phyloP scores from a whole-genome alignment of 768 basidiomycete species.

The Russula foetens region DNA sequence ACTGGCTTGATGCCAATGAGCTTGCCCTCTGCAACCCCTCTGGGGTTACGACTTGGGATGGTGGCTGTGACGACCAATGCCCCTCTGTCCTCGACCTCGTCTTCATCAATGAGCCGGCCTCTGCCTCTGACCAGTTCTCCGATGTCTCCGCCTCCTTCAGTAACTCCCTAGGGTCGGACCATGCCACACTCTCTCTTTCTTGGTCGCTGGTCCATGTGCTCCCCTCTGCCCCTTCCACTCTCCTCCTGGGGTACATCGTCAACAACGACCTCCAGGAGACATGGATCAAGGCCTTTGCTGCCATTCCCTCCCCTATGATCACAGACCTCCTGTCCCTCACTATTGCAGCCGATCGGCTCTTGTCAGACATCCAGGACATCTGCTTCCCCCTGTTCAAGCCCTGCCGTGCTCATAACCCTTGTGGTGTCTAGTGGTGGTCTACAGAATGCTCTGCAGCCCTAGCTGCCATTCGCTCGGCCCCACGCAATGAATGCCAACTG shows the following conservation, averaged over 20 bases:
- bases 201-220: neutral
- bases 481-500: too few relatives aligned
- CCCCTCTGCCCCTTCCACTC: neutral
- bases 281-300: neutral
- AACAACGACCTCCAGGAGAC: neutral
- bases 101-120: neutral
- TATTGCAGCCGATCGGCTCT: neutral
- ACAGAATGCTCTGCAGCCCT: too few relatives aligned
- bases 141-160: neutral
- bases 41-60: neutral
- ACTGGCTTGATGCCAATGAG: neutral
- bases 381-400: neutral
- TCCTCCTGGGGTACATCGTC: neutral
- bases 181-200: neutral
- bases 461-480: too few relatives aligned
- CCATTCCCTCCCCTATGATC: neutral
- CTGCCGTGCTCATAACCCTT: too few relatives aligned
- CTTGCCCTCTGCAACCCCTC: neutral
- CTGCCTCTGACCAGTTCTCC: neutral
- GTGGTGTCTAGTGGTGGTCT: too few relatives aligned
- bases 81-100: neutral
- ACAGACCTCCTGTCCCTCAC: neutral
- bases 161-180: neutral
- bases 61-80: neutral
- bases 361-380: neutral